Evolutionary conservation across 2,329 filamentous ascomycete species (phyloP).

Genomic region (Alternaria hordeiaustralica): DNA sequence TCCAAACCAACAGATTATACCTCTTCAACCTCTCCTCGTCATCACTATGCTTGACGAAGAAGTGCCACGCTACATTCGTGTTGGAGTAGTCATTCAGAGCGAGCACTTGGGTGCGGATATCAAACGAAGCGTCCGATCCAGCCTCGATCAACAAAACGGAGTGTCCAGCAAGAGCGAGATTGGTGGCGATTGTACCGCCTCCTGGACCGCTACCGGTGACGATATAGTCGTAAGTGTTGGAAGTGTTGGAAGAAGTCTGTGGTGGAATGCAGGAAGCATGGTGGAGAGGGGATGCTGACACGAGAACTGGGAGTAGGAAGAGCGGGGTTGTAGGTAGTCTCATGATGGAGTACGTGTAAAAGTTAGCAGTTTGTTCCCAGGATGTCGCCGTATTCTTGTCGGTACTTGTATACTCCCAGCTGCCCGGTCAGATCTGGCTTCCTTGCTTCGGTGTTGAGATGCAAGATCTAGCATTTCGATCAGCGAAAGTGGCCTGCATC

Average conservation of each 20-base stretch:
- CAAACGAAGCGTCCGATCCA: constrained; percentile 57
- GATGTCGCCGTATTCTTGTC: background rate
- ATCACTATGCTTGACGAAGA: constrained; percentile 65
- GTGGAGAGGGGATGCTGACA: background rate
- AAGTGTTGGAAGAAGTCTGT: constrained; percentile 5
- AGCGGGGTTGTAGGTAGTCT: background rate
- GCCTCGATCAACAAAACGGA: constrained; percentile 64
- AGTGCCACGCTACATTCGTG: constrained; percentile 60
- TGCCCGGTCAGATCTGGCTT: background rate
- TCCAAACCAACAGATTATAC: constrained; percentile 46
- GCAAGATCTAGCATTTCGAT: background rate
- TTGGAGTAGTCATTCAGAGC: constrained; percentile 50
- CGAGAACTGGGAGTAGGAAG: background rate
- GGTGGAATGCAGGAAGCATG: constrained; percentile 4
- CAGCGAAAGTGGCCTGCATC: background rate
- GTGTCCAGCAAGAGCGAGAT: constrained; percentile 63
- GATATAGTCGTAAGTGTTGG: constrained; percentile 45
- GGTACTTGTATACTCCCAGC: background rate
- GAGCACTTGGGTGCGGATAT: constrained; percentile 57
- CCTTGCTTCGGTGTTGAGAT: background rate
- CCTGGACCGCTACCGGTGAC: constrained; percentile 58
- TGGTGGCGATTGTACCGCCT: constrained; percentile 47
- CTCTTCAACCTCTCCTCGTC: constrained; percentile 58
- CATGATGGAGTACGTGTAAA: background rate
- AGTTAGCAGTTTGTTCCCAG: background rate